phyloP scores from a whole-genome alignment of 2,329 filamentous ascomycete species.

The Exophiala bonariae region DNA sequence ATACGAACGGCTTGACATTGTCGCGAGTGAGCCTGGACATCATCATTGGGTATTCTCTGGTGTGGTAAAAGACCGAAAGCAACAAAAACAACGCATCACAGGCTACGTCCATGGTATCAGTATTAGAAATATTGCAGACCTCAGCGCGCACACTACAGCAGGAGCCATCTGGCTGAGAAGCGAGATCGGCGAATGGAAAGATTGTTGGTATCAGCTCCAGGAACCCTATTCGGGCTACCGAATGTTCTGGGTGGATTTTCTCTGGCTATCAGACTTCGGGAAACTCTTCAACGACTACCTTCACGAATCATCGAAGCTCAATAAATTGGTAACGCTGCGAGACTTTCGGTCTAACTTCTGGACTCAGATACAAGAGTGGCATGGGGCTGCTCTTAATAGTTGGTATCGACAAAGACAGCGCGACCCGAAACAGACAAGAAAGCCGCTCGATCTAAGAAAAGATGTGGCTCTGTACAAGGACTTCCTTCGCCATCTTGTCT shows the following conservation, averaged over 20 bases:
- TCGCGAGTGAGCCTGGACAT: neutral
- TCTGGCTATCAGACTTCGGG: slow-evolving; percentile 69
- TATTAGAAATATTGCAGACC: slow-evolving; percentile 65
- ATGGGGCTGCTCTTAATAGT: slow-evolving; percentile 44
- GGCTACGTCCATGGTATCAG: slow-evolving; percentile 61
- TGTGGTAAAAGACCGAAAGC: slow-evolving; percentile 48
- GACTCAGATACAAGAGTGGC: slow-evolving; percentile 53
- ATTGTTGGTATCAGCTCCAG: slow-evolving; percentile 65
- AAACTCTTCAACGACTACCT: slow-evolving; percentile 74
- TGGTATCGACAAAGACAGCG: no score
- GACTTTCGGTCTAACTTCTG: slow-evolving; percentile 61
- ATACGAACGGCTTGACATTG: slow-evolving; percentile 38
- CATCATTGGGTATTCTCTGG: slow-evolving; percentile 56
- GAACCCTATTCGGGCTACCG: slow-evolving; percentile 60
- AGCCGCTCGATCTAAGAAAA: no score
- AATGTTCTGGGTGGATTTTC: slow-evolving; percentile 62
- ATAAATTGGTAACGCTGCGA: slow-evolving; percentile 47
- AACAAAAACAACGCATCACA: slow-evolving; percentile 52
- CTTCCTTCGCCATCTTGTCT: slow-evolving; percentile 67
- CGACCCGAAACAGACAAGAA: no score
- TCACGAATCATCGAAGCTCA: slow-evolving; percentile 13
- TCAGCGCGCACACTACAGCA: slow-evolving; percentile 46
- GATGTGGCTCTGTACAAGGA: slow-evolving; percentile 45
- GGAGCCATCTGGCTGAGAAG: slow-evolving; percentile 63
- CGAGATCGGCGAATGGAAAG: slow-evolving; percentile 29